Percentiles rank a stretch among this genome's conserved stretches.
Conservation (phyloP, 2,329 filamentous ascomycete species). For the Aspergillus pseudoglaucus region DNA sequence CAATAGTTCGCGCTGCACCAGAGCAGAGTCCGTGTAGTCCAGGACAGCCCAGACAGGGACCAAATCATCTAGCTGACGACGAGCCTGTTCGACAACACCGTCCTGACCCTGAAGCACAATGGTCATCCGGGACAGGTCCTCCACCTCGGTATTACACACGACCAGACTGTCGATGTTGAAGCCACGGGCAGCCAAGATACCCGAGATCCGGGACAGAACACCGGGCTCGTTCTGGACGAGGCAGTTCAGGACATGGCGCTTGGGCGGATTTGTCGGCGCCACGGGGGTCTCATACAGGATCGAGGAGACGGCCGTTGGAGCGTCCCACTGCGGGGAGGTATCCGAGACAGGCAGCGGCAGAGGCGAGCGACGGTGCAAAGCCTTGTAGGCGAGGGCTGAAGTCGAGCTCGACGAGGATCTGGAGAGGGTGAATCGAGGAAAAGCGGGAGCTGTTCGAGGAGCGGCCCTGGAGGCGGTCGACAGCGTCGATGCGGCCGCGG, state of each 20-base stretch:
- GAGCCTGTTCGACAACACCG: conserved; percentile 93
- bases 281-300: conserved; percentile 98
- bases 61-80: conserved; percentile 89
- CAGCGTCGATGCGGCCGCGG: conserved; percentile 19
- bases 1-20: conserved; percentile 92
- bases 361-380: conserved; percentile 81
- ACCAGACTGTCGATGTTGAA: conserved; percentile 99
- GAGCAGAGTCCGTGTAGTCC: conserved; percentile 85
- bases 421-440: conserved; percentile 24
- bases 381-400: conserved; percentile 94
- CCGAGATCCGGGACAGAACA: conserved; percentile 91
- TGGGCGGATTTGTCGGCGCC: conserved; percentile 74
- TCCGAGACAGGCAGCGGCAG: conserved; percentile 73
- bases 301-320: conserved; percentile 90
- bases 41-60: conserved; percentile 98
- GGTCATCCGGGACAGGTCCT: conserved; percentile 96
- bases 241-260: conserved; percentile 95
- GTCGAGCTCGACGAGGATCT: conserved; percentile 58
- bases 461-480: conserved; percentile 22
- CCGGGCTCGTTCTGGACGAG: conserved; percentile 98
- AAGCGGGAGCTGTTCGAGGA: conserved; percentile 15
- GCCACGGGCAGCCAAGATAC: conserved; percentile 87
- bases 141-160: conserved; percentile 95
- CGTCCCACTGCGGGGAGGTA: conserved; percentile 72
- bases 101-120: conserved; percentile 96